Evolutionary conservation across 2,329 filamentous ascomycete species (phyloP).

Genomic region (Fusarium sp.): DNA sequence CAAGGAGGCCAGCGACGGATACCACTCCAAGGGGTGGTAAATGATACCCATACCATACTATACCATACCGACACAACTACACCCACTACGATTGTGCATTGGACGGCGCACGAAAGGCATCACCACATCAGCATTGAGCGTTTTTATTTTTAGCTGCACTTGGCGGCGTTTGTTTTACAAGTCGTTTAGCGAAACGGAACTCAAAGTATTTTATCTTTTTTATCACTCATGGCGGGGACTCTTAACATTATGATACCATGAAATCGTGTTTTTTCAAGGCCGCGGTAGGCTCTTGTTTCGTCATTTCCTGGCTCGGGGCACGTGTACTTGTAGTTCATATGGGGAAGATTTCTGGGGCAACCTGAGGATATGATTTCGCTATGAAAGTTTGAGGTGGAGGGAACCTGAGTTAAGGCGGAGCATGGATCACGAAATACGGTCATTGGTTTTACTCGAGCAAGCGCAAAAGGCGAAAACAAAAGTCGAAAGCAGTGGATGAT

Average conservation of each 20-base stretch:
- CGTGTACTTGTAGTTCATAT: conserved; percentile 43
- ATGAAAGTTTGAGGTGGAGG: conserved; percentile 10
- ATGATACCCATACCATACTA: conserved; percentile 30
- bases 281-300: conserved; percentile 26
- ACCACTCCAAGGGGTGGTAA: conserved; percentile 57
- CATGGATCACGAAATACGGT: conserved; percentile 16
- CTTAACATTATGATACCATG: conserved; percentile 46
- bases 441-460: conserved; percentile 25
- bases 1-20: conserved; percentile 70
- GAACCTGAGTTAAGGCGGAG: neutral
- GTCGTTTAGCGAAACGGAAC: conserved; percentile 30
- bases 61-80: conserved; percentile 32
- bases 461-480: conserved; percentile 33
- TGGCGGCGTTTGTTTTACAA: conserved; percentile 37
- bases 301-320: conserved; percentile 34
- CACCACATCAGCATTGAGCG: conserved; percentile 43
- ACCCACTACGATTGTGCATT: conserved; percentile 43
- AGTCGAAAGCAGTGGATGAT: conserved; percentile 31
- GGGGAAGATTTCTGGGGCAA: conserved; percentile 40
- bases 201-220: conserved; percentile 27
- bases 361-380: conserved; percentile 35
- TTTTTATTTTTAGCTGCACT: conserved; percentile 36
- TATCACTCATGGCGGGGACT: conserved; percentile 39
- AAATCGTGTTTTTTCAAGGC: conserved; percentile 38
- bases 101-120: conserved; percentile 44